phyloP scores from a whole-genome alignment of 2,329 filamentous ascomycete genomes.

The Scopulariopsis brevicaulis region DNA sequence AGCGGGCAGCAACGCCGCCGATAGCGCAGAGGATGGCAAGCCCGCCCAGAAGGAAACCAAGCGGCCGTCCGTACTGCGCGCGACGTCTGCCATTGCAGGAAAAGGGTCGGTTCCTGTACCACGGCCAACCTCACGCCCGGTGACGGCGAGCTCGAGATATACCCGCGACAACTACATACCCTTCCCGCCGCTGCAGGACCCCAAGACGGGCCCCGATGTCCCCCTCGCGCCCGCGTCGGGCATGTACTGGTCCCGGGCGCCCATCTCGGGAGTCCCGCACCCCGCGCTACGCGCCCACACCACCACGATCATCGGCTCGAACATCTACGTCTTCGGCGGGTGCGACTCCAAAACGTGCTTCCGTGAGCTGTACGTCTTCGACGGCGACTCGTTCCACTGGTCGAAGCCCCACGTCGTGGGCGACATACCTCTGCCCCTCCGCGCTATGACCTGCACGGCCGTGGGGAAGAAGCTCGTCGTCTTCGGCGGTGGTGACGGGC shows the following conservation, averaged over 20 bases:
- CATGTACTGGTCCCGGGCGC: conserved; percentile 62
- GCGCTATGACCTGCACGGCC: conserved; percentile 62
- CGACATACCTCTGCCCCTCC: conserved; percentile 51
- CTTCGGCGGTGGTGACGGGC: conserved; percentile 59
- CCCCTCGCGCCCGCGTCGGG: conserved; percentile 52
- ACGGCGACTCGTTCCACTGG: conserved; percentile 62
- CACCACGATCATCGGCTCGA: conserved; percentile 53
- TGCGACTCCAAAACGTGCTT: conserved; percentile 58
- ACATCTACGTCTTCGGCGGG: conserved; percentile 57
- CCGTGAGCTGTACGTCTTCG: conserved; percentile 57
- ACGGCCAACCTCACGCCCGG: conserved; percentile 6
- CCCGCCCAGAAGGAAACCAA: conserved; percentile 17
- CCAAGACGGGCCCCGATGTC: conserved; percentile 46
- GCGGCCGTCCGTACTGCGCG: conserved; percentile 34
- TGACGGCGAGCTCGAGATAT: conserved; percentile 11
- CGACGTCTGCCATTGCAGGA: conserved; percentile 38
- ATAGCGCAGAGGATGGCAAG: conserved; percentile 10
- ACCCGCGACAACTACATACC: conserved; percentile 29
- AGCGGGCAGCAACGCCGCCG: conserved; percentile 8
- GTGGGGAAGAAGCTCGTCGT: conserved; percentile 60
- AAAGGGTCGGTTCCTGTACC: conserved; percentile 12
- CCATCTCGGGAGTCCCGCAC: conserved; percentile 50
- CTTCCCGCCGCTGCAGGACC: conserved; percentile 46
- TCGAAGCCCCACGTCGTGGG: conserved; percentile 52
- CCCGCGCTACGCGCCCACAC: conserved; percentile 55